phyloP scores from a whole-genome alignment of 768 basidiomycete genomes.

The Tylopilus vinaceipallidus region DNA sequence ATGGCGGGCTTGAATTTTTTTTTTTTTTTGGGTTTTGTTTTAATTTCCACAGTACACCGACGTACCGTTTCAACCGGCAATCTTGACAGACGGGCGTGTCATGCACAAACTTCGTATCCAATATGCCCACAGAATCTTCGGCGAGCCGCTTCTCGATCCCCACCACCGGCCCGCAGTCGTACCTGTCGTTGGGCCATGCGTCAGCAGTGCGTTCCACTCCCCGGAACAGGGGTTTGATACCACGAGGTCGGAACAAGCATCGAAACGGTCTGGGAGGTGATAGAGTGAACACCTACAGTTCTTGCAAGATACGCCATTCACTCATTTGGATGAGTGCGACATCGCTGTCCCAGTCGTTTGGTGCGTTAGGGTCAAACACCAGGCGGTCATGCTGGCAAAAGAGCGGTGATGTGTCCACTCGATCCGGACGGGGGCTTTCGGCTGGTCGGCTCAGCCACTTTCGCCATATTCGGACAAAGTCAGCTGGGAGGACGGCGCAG shows the following conservation, averaged over 20 bases:
- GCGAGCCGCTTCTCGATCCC: slow-evolving; percentile 38
- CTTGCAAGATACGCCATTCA: slow-evolving; percentile 64
- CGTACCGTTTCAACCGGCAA: slow-evolving; percentile 60
- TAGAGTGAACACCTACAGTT: slow-evolving; percentile 46
- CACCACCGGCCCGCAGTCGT: slow-evolving; percentile 55
- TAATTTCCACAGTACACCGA: slow-evolving; percentile 4
- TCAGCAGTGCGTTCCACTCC: slow-evolving; percentile 15
- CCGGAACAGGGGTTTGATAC: too few species aligned
- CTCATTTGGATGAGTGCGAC: slow-evolving; percentile 54
- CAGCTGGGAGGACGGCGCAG: slow-evolving; percentile 57
- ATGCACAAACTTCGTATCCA: slow-evolving; percentile 41
- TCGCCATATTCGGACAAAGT: slow-evolving; percentile 67
- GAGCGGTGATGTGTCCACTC: slow-evolving; percentile 58
- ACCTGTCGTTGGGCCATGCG: slow-evolving; percentile 39
- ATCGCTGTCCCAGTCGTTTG: slow-evolving; percentile 55
- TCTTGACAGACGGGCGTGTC: slow-evolving; percentile 55
- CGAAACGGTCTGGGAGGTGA: too few species aligned
- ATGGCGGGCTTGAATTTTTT: too few species aligned
- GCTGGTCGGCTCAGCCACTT: slow-evolving; percentile 64
- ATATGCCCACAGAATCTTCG: slow-evolving; percentile 28
- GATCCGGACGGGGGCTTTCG: slow-evolving; percentile 54
- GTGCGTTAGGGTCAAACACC: slow-evolving; percentile 61
- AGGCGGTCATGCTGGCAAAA: slow-evolving; percentile 68
- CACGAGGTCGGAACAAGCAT: slow-evolving; percentile 9
- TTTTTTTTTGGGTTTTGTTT: too few species aligned